Evolutionary conservation across 805 yeast species (phyloP).

Genomic region (Candida peoriensis): DNA sequence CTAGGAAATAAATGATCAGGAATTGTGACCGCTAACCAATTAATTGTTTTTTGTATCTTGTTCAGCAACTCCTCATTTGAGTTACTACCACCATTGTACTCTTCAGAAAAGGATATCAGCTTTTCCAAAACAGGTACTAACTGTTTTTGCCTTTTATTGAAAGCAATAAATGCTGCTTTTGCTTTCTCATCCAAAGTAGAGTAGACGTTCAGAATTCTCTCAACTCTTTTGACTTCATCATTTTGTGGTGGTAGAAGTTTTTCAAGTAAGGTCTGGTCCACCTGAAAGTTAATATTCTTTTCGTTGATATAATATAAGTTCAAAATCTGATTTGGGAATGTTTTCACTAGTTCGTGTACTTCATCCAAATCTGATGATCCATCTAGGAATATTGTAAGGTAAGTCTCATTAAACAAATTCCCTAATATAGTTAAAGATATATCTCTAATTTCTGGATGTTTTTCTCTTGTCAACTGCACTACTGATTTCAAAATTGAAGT

Average conservation of each 20-base stretch:
- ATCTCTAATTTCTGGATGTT: constrained; percentile 56
- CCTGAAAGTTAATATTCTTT: constrained; percentile 53
- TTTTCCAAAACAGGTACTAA: constrained; percentile 45
- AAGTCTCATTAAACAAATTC: constrained; percentile 46
- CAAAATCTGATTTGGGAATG: constrained; percentile 62
- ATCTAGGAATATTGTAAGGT: constrained; percentile 22
- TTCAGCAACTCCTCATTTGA: constrained; percentile 19
- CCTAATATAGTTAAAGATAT: constrained; percentile 52
- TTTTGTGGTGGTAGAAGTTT: constrained; percentile 52
- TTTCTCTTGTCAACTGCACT: constrained; percentile 66
- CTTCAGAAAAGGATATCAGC: constrained; percentile 45
- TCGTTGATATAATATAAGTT: constrained; percentile 73
- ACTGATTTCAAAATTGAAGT: constrained; percentile 47
- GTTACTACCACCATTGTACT: constrained; percentile 29
- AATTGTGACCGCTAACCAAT: constrained; percentile 55
- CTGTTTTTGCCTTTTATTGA: constrained; percentile 64
- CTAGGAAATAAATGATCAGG: constrained; percentile 48
- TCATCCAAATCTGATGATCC: constrained; percentile 16
- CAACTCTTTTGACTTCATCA: constrained; percentile 42
- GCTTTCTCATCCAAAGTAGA: constrained; percentile 51
- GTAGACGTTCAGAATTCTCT: constrained; percentile 47
- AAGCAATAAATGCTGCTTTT: constrained; percentile 60
- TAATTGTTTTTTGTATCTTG: constrained; percentile 49
- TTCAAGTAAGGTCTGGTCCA: constrained; percentile 59
- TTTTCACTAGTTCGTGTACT: constrained; percentile 26